Evolutionary conservation across 768 basidiomycete genomes (phyloP), one percentile per base, ranked within the genome.

Genomic region (Pisolithus sp.): DNA sequence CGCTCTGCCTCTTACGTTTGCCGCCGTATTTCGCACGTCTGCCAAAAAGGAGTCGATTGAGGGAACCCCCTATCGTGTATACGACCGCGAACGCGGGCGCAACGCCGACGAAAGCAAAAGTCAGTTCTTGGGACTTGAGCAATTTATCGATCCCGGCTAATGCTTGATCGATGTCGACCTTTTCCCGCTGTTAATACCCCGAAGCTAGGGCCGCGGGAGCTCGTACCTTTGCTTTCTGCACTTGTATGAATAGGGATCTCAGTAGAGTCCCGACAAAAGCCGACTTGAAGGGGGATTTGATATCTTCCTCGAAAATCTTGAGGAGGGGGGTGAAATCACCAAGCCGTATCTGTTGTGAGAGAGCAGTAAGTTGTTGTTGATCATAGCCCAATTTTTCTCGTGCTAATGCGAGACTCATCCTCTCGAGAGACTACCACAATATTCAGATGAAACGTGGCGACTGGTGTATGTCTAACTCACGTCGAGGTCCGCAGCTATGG

Each of bases 81-180:
- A 93, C 78, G 31, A 98, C 72, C 4, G 85, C 80, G 46, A 97
- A 69, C 0, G 88, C 85, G 8, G 95, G 95, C 0, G 95, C 93
- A 15, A 98, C 86, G 57, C 94, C 94, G 53, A 97, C 93, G 61
- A 97, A 97, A 5, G 89, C 95, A 60, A 99, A 99, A 1, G 93
- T 96, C 41, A 96, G 74, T 63, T 95, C 91, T 69, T 96, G 93
- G 1, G 91, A 94, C 58, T 86, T 91, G 56, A 98, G 82, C 50
- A 98, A 74, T 62, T 87, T 92, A 68, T 97, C 95, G 57, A 98
- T 93, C 6, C 94, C 94, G 8, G 83, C 74, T 39, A 97, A 74
- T 0, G 93, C 86, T 67, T 94, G 83, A 56, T 94, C 89, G 49
- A 96, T 82, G 67, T 97, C 95, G 53, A 94, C 91, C 89, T 93